phyloP scores from a whole-genome alignment of 352 stramenopile genomes.

The Vaucheria bursata region DNA sequence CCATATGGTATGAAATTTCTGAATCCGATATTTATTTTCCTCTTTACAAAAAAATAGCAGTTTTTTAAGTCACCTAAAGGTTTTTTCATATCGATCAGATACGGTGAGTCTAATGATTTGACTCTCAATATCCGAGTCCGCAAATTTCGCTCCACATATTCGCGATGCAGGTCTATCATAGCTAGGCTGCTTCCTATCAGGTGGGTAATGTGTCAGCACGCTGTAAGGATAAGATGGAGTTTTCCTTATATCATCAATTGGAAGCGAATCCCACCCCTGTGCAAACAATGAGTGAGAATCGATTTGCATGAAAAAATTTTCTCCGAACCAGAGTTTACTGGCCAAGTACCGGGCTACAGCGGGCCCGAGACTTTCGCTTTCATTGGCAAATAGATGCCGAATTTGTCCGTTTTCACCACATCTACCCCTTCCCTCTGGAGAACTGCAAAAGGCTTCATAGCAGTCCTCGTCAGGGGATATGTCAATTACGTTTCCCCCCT shows the following conservation, averaged over 20 bases:
- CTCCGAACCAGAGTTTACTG: constrained; percentile 53
- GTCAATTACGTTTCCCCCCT: constrained; percentile 55
- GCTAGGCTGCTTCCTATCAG: constrained; percentile 7
- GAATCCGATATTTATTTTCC: too few relatives aligned
- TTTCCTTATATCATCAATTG: constrained; percentile 34
- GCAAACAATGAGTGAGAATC: constrained; percentile 65
- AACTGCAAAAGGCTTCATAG: constrained; percentile 47
- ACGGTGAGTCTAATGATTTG: constrained; percentile 57
- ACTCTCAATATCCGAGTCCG: constrained; percentile 55
- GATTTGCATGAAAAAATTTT: constrained; percentile 65
- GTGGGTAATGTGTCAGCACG: constrained; percentile 49
- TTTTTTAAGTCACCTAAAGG: too few relatives aligned
- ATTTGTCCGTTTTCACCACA: constrained; percentile 56
- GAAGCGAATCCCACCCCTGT: constrained; percentile 60
- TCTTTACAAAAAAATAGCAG: too few relatives aligned
- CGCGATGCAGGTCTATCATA: constrained; percentile 30
- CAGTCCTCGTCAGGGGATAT: constrained; percentile 61
- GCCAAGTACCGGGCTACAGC: constrained; percentile 56
- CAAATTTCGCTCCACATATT: constrained; percentile 52
- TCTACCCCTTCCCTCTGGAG: background rate
- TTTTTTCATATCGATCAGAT: background rate
- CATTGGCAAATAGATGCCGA: constrained; percentile 62
- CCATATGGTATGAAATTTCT: too few relatives aligned
- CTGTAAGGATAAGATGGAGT: constrained; percentile 44
- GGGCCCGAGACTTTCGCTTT: constrained; percentile 63